Evolutionary conservation across 148 eudicot genomes (phyloP).

Genomic region (Chenopodium suecicum): DNA sequence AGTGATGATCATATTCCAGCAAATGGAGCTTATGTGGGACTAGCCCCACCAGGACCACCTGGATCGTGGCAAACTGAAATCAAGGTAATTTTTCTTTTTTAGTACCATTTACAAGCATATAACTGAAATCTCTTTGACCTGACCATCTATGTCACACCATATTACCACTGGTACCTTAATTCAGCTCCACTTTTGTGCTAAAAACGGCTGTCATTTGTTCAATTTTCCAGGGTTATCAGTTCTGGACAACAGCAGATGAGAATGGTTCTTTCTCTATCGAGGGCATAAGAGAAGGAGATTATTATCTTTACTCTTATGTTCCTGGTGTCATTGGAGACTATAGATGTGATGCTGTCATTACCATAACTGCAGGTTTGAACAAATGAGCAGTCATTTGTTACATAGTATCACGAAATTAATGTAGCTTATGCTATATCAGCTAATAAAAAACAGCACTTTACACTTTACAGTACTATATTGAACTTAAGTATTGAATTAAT

Average conservation of each 20-base stretch:
- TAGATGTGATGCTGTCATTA: slow-evolving; percentile 19
- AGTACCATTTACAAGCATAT: not conserved
- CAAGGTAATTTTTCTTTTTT: slow-evolving; percentile 53
- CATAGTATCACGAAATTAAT: not conserved
- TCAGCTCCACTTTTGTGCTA: not conserved
- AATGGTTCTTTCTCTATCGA: slow-evolving; percentile 56
- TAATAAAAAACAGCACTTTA: no score
- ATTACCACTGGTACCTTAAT: no score
- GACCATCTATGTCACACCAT: not conserved
- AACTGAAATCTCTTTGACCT: not conserved
- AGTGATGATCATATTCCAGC: slow-evolving; percentile 49
- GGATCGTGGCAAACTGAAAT: slow-evolving; percentile 97
- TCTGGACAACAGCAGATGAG: slow-evolving; percentile 71
- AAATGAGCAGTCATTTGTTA: not conserved
- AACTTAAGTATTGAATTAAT: not conserved
- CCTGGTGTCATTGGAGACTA: slow-evolving; percentile 25
- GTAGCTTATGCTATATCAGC: not conserved
- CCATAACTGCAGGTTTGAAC: slow-evolving; percentile 54
- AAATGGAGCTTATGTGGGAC: slow-evolving; percentile 67
- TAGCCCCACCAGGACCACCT: slow-evolving; percentile 82
- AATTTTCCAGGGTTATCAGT: slow-evolving; percentile 67
- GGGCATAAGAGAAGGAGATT: slow-evolving; percentile 54
- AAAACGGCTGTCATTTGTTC: not conserved
- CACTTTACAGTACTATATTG: no score
- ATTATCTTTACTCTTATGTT: slow-evolving; percentile 74